phyloP scores from a whole-genome alignment of 75 land plant genomes.

The Selaginella moellendorffii region DNA sequence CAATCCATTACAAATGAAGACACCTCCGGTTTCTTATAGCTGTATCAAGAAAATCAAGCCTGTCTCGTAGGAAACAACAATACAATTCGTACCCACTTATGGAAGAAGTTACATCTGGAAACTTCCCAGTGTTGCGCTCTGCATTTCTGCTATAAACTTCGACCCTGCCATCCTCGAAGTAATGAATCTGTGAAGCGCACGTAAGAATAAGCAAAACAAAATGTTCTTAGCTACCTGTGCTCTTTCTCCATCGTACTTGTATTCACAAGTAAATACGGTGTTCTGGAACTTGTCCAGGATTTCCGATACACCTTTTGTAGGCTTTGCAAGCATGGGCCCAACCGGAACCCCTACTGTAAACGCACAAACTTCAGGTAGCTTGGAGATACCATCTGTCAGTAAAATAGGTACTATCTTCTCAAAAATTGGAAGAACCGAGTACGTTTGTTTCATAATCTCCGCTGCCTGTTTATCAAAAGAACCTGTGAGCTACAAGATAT shows the following conservation, averaged over 20 bases:
- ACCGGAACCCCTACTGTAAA: constrained; percentile 87
- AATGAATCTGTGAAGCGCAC: constrained; percentile 54
- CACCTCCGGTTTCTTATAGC: constrained; percentile 60
- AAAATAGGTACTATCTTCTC: constrained; percentile 58
- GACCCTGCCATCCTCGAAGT: constrained; percentile 69
- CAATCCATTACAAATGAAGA: constrained; percentile 85
- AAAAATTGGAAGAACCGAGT: constrained; percentile 78
- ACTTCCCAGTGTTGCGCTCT: constrained; percentile 88
- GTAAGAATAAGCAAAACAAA: neutral
- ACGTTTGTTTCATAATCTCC: constrained; percentile 71
- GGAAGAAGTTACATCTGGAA: constrained; percentile 64
- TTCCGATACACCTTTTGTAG: constrained; percentile 88
- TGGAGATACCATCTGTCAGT: constrained; percentile 49
- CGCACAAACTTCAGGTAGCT: constrained; percentile 53
- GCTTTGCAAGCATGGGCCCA: constrained; percentile 98
- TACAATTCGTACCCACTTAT: constrained; percentile 68
- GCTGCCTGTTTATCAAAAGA: constrained; percentile 40
- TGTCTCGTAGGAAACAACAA: too few species aligned
- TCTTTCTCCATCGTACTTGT: constrained; percentile 98
- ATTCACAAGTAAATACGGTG: constrained; percentile 80
- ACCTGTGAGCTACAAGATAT: neutral
- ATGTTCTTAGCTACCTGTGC: constrained; percentile 55
- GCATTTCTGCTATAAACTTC: constrained; percentile 97
- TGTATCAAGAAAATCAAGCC: too few species aligned
- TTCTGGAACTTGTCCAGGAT: constrained; percentile 89